A percentile compares a stretch with the other conserved stretches of the same genome.
These are phyloP conservation scores for Melampsora abietis-canadensis DNA, from an alignment of 1,284 basidiomycete species.

Conservation along the genomic window DNA sequence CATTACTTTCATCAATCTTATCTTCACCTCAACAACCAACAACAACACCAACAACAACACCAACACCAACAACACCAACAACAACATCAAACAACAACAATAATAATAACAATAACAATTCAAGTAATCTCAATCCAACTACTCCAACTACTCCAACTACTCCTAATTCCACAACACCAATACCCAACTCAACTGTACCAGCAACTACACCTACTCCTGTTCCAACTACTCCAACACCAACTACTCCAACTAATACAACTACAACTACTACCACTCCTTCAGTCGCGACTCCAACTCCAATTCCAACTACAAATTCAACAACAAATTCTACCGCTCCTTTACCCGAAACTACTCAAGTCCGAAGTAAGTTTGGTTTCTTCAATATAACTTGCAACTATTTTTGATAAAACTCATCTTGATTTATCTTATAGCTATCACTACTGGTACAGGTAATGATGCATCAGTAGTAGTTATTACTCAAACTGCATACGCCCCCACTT, in stretches of 20 bases:
- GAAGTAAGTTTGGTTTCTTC: background rate
- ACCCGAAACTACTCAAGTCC: conserved; percentile 7
- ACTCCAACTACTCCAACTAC: too few species aligned
- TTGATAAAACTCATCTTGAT: background rate
- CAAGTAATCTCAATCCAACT: too few species aligned
- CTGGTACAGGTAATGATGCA: conserved; percentile 5
- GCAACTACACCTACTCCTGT: background rate
- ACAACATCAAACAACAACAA: too few species aligned
- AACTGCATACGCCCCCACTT: conserved; percentile 4
- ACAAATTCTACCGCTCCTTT: background rate
- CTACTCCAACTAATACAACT: background rate
- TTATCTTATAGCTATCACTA: conserved; percentile 23
- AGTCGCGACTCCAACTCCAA: conserved; percentile 1
- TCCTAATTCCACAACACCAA: background rate
- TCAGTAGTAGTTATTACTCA: conserved; percentile 37
- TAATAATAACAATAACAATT: too few species aligned
- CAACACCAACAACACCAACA: too few species aligned
- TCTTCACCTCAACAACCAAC: too few species aligned
- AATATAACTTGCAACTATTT: background rate
- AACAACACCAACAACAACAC: too few species aligned
- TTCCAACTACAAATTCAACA: background rate
- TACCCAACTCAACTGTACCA: background rate
- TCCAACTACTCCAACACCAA: background rate
- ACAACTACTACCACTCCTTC: background rate
- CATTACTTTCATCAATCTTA: too few species aligned